Percentiles rank a stretch among this genome's conserved stretches.
Conservation (phyloP, 176 grass and related monocot genomes). For the Oryza brachyantha region DNA sequence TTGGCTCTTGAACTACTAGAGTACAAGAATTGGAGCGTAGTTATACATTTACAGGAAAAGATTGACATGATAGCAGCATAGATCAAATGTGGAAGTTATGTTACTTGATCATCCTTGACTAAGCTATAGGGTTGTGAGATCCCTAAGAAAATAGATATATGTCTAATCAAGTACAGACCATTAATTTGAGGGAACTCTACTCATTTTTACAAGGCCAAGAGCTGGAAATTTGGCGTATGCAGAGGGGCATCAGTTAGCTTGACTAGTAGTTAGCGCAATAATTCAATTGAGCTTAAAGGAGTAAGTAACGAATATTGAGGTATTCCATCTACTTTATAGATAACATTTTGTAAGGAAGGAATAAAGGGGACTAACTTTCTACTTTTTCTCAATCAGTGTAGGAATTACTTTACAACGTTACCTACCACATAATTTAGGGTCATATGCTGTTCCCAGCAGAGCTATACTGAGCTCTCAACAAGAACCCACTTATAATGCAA, state of each 20-base stretch:
- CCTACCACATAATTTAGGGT: neutral
- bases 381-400: neutral
- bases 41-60: neutral
- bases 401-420: neutral
- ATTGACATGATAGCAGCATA: neutral
- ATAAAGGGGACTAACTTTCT: slow-evolving; percentile 24
- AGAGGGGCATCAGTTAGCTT: neutral
- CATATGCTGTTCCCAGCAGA: neutral
- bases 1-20: neutral
- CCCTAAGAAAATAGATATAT: neutral
- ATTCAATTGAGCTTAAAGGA: neutral
- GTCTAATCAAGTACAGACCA: neutral
- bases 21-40: neutral
- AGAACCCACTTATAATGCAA: neutral
- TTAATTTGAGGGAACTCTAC: neutral
- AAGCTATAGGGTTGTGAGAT: neutral
- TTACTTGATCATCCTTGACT: neutral
- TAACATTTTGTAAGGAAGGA: slow-evolving; percentile 29
- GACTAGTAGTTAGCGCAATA: neutral
- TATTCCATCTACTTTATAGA: neutral
- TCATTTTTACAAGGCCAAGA: neutral
- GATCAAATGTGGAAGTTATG: neutral
- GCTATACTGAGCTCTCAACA: neutral
- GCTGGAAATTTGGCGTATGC: neutral
- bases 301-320: neutral